Evolutionary conservation across 176 grass and related monocot species (phyloP), one percentile per base, ranked within the genome.

Genomic region (Oryza longistaminata): DNA sequence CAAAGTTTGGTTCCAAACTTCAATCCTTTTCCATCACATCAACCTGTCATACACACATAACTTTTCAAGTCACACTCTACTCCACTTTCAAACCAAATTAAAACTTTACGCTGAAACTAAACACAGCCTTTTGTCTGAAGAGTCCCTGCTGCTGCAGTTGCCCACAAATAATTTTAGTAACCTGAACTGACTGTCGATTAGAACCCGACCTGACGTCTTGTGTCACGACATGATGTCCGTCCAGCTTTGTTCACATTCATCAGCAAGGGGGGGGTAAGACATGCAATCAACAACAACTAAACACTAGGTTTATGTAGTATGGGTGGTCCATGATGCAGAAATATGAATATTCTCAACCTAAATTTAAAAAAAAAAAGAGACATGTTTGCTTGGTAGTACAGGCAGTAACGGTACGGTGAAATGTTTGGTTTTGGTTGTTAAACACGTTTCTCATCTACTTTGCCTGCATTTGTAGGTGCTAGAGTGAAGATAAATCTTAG

Each of bases 361-460:
- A 19, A 55, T 55, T 55, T 31, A 37, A 6, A 37, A 6, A 37
- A 5, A 37, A 1, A 60, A 7, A 19, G 53, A 21, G 58, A 78
- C 68, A 45, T 58, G 74, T n/a, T 79, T 45, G 45, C 87, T 79
- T 84, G n/a, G 33, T 35, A 34, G 14, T 15, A 73, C 66, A 72
- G 53, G 27, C 49, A 49, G 70, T 15, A n/a, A 43, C 43, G 42
- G 27, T 27, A 27, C 27, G 27, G 4, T 7, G 29, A n/a, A 4
- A 66, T 67, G 75, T 81, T 84, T 87, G 64, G 85, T n/a, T 88
- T 81, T 45, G 60, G 71, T 81, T 24, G 19, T n/a, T 58, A 58
- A 58, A 1, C 53, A 58, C 21, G 0, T 83, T 86, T 92, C 86
- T 78, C 86, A 88, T 74, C 90, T 88, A 82, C 68, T 64, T 48